These are phyloP conservation scores for Capsicum baccatum DNA, from an alignment of 257 asterid species.

Conservation along the genomic window DNA sequence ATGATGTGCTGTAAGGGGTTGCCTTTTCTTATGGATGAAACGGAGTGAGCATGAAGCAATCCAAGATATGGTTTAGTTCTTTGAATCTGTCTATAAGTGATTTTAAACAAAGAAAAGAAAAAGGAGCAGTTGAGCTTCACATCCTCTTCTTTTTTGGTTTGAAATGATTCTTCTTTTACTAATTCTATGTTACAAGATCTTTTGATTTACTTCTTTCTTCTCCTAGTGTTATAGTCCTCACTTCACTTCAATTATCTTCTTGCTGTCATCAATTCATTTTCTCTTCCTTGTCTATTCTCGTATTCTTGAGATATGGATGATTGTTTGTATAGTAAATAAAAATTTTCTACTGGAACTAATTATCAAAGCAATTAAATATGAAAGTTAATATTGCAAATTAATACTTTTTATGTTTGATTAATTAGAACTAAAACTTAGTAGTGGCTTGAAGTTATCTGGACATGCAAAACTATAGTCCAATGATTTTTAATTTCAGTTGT, in stretches of 20 bases:
- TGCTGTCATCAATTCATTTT: neutral
- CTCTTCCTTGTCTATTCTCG: neutral
- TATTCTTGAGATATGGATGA: neutral
- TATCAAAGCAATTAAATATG: neutral
- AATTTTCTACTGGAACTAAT: neutral
- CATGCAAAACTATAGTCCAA: neutral
- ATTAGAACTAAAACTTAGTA: slow-evolving; percentile 1
- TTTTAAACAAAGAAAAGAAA: neutral
- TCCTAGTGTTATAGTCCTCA: neutral
- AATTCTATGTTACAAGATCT: neutral
- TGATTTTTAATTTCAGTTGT: neutral
- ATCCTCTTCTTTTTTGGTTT: neutral
- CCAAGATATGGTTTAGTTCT: neutral
- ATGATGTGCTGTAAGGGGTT: neutral
- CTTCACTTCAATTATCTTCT: neutral
- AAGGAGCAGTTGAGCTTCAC: slow-evolving; percentile 4
- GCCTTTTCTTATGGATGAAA: neutral
- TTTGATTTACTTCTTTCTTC: slow-evolving; percentile 5
- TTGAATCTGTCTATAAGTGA: neutral
- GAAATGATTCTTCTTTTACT: neutral
- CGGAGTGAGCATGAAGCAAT: slow-evolving; percentile 6
- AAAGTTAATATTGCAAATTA: neutral
- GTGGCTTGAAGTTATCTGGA: neutral
- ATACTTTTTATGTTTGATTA: neutral
- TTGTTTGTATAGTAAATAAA: neutral